Base-by-base conservation (phyloP, 345 rosid genomes). In the Camelina hispida region DNA sequence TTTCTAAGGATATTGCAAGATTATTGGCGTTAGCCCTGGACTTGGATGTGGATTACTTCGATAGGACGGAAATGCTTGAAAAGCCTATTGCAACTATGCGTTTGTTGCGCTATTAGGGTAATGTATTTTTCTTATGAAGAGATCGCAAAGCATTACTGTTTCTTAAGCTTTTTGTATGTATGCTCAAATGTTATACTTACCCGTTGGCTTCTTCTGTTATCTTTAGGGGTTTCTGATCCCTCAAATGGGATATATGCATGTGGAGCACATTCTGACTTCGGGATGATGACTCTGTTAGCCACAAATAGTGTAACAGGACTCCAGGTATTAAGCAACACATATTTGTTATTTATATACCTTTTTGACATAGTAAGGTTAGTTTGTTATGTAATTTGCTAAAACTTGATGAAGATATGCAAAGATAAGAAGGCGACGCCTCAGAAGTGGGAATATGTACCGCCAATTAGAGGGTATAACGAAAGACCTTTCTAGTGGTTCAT, bases 261-360 rank as follows among this genome's bases (percentile, higher is more conserved):
- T 65, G 98, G 97, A 67, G 96, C 98, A 55, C 98, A 93, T 80
- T 86, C 96, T 61, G 98, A 93, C 78, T 89, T 13, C 30, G 98
- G 98, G 71, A 77, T 93, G 81, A 83, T 93, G 66, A 93, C 98
- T 55, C 90, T 93, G n/a, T 77, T 93, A 77, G 93, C 93, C 52
- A 93, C 96, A 1, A 97, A 91, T 79, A 84, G 83, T 47, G 89
- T 89, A 11, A 57, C 62, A 48, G 98, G 93, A 54, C 93, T 89
- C 57, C 98, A 93, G 79, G 98, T 90, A 83, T 35, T 32, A 18
- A 73, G 65, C 30, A n/a, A 14, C 2, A 7, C 64, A 18, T 4
- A 25, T 61, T 59, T 25, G 13, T 1, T 14, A 15, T 51, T 44
- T 38, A 14, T 40, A 0, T 68, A 54, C 0, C 14, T 54, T 25